Evolutionary conservation across 1,139 yeast species (phyloP).

Genomic region (Zygosaccharomyces sapae): DNA sequence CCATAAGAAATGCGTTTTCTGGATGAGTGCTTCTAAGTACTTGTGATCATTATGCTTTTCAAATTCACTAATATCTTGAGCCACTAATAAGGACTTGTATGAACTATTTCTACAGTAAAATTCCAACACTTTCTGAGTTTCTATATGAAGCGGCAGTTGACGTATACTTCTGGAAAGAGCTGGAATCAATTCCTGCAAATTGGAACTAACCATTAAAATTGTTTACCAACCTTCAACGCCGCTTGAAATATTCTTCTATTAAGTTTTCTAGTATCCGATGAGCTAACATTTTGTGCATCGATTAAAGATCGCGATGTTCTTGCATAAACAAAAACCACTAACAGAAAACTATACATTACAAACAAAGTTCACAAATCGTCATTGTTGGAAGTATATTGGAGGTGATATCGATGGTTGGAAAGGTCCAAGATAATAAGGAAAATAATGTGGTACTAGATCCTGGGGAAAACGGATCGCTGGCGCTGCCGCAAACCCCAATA

Average conservation of each 20-base stretch:
- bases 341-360: neutral
- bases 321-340: slow-evolving; percentile 2
- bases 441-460: slow-evolving; percentile 16
- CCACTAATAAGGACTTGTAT: slow-evolving; percentile 2
- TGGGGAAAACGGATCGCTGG: slow-evolving; percentile 6
- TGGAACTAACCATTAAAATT: neutral
- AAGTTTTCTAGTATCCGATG: slow-evolving; percentile 2
- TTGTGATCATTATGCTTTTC: slow-evolving; percentile 5
- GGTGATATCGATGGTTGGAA: neutral
- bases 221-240: neutral
- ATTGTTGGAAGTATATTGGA: neutral
- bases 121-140: slow-evolving; percentile 14
- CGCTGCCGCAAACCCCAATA: slow-evolving; percentile 25
- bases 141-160: slow-evolving; percentile 14
- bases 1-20: slow-evolving; percentile 18
- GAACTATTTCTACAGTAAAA: slow-evolving; percentile 4
- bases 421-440: slow-evolving; percentile 21
- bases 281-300: slow-evolving; percentile 6
- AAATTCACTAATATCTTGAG: neutral
- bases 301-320: neutral
- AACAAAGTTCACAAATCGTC: neutral
- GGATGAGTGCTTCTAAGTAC: slow-evolving; percentile 16
- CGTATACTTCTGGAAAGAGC: slow-evolving; percentile 7
- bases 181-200: neutral
- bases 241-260: neutral